phyloP scores from a whole-genome alignment of 2,329 filamentous ascomycete species.

The Myriangium duriaei region DNA sequence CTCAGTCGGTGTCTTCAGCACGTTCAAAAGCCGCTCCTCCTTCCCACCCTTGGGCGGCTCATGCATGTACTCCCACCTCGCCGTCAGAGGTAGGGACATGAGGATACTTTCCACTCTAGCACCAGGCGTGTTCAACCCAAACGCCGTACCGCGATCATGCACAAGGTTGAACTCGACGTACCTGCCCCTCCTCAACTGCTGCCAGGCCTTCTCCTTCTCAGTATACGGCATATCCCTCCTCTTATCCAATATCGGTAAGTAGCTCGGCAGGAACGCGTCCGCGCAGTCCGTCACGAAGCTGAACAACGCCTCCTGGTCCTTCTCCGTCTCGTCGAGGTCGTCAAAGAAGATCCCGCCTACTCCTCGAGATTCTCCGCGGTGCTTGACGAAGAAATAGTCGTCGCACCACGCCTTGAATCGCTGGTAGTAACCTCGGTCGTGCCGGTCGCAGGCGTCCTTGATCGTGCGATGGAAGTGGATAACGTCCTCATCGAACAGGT shows the following conservation, averaged over 20 bases:
- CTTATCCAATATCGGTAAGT: constrained; percentile 75
- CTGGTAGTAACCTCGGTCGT: constrained; percentile 84
- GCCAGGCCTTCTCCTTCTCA: constrained; percentile 83
- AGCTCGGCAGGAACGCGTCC: constrained; percentile 77
- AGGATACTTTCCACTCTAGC: constrained; percentile 90
- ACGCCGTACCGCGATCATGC: constrained; percentile 87
- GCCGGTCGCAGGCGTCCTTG: constrained; percentile 84
- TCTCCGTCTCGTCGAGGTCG: constrained; percentile 77
- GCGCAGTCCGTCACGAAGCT: constrained; percentile 78
- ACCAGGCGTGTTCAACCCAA: constrained; percentile 85
- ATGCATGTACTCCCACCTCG: constrained; percentile 94
- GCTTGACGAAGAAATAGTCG: constrained; percentile 90
- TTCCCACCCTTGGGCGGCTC: constrained; percentile 59
- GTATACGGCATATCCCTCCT: constrained; percentile 88
- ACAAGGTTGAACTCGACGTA: constrained; percentile 99
- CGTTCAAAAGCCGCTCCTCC: constrained; percentile 71
- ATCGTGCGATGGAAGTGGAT: constrained; percentile 93
- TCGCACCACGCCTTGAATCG: constrained; percentile 98
- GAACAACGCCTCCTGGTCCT: constrained; percentile 81
- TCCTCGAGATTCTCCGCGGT: constrained; percentile 74
- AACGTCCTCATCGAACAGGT: constrained; percentile 93
- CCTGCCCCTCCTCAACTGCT: constrained; percentile 82
- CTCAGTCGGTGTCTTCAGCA: constrained; percentile 48
- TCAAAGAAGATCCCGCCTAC: constrained; percentile 98
- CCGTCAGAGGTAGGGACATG: constrained; percentile 90